phyloP scores from a whole-genome alignment of 2,329 filamentous ascomycete species.

The Didymella arachidicola region DNA sequence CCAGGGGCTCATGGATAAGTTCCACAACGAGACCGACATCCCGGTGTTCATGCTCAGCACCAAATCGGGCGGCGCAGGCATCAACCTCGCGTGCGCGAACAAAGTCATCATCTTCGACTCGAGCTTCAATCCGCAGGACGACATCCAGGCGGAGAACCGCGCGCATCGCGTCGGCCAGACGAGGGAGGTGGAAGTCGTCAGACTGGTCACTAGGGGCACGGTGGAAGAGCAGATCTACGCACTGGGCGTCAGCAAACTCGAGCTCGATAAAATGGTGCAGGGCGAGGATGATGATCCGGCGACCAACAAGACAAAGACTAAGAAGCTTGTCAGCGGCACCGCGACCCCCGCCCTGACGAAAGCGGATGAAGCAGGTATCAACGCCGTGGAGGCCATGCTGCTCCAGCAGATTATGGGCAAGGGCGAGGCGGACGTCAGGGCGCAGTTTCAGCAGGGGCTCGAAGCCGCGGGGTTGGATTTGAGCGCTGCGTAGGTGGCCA shows the following conservation, averaged over 20 bases:
- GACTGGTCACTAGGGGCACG: conserved; percentile 79
- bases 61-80: conserved; percentile 93
- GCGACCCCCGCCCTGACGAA: conserved; percentile 45
- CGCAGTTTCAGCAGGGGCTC: conserved; percentile 52
- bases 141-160: conserved; percentile 97
- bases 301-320: conserved; percentile 29
- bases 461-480: conserved; percentile 54
- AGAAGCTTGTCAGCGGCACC: conserved; percentile 17
- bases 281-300: conserved; percentile 61
- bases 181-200: conserved; percentile 86
- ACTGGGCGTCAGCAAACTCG: conserved; percentile 90
- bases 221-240: conserved; percentile 94
- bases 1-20: conserved; percentile 87
- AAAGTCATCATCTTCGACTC: conserved; percentile 98
- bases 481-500: conserved; percentile 25
- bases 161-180: conserved; percentile 94
- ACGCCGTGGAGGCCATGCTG: conserved; percentile 53
- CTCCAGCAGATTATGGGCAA: conserved; percentile 39
- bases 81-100: conserved; percentile 94
- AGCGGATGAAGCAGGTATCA: conserved; percentile 43
- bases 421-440: conserved; percentile 48
- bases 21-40: conserved; percentile 77
- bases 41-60: conserved; percentile 93
- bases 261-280: conserved; percentile 78
- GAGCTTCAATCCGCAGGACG: conserved; percentile 97